Evolutionary conservation across 768 basidiomycete species (phyloP).

Genomic region (Boletellus ananas): DNA sequence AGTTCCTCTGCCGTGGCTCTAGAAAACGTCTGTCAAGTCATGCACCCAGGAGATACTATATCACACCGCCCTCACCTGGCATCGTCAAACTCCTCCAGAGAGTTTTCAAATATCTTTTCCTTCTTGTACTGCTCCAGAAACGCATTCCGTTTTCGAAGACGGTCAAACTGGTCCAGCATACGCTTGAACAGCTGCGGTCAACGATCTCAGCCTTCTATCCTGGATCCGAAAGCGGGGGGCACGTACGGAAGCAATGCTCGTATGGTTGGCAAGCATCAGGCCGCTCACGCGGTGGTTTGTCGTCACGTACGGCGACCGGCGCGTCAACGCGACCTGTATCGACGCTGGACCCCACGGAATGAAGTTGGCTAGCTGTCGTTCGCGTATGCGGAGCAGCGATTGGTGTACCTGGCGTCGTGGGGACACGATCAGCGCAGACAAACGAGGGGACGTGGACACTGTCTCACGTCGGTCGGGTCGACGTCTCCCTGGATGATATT

Average conservation of each 20-base stretch:
- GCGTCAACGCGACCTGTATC: slow-evolving; percentile 94
- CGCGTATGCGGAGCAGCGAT: slow-evolving; percentile 92
- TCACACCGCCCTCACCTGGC: slow-evolving; percentile 58
- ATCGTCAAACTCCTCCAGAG: slow-evolving; percentile 94
- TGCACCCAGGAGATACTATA: not conserved
- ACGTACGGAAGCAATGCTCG: slow-evolving; percentile 92
- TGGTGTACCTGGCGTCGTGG: slow-evolving; percentile 74
- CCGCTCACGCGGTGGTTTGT: slow-evolving; percentile 95
- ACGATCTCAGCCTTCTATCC: not conserved
- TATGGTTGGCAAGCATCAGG: slow-evolving; percentile 98
- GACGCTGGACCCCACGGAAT: slow-evolving; percentile 99
- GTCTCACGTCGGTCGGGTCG: slow-evolving; percentile 86
- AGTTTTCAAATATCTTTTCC: slow-evolving; percentile 92
- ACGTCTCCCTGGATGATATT: slow-evolving; percentile 99
- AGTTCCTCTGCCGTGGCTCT: slow-evolving; percentile 86
- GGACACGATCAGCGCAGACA: not conserved
- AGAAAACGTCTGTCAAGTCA: slow-evolving; percentile 1
- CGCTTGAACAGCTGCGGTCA: slow-evolving; percentile 80
- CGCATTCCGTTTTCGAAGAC: slow-evolving; percentile 81
- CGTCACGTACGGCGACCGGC: slow-evolving; percentile 82
- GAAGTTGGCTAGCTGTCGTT: slow-evolving; percentile 94
- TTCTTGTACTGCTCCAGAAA: slow-evolving; percentile 98
- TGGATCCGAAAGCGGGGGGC: not conserved
- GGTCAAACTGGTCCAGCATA: slow-evolving; percentile 94
- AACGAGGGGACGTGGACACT: not conserved